Evolutionary conservation across 2,329 filamentous ascomycete genomes (phyloP).

Genomic region (Claviceps sp.): DNA sequence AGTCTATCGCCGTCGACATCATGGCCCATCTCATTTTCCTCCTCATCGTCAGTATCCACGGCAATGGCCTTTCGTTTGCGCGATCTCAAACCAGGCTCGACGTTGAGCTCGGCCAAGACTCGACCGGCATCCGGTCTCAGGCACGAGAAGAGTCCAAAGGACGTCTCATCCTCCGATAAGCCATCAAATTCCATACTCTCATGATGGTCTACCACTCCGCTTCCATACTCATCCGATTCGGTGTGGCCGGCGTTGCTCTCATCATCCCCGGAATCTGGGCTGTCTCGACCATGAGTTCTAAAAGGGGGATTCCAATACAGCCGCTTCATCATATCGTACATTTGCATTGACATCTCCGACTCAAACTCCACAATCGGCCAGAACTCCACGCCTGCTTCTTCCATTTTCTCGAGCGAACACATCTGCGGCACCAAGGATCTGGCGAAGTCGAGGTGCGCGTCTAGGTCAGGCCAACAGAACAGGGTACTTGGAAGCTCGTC

Average conservation of each 20-base stretch:
- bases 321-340: conserved; percentile 3
- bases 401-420: too few relatives aligned
- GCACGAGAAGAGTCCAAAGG: conserved; percentile 2
- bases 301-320: not conserved
- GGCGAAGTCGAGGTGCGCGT: too few relatives aligned
- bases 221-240: too few relatives aligned
- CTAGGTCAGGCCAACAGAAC: conserved; percentile 22
- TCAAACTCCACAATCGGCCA: too few relatives aligned
- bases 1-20: conserved; percentile 6
- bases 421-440: too few relatives aligned
- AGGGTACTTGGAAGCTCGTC: conserved; percentile 15
- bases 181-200: too few relatives aligned
- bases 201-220: too few relatives aligned
- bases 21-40: conserved; percentile 14
- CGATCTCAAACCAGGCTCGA: conserved; percentile 5
- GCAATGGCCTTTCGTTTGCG: conserved; percentile 16
- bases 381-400: too few relatives aligned
- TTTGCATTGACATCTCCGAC: too few relatives aligned
- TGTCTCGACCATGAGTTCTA: too few relatives aligned
- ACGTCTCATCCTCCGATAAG: conserved; percentile 9
- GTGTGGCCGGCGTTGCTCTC: conserved; percentile 1
- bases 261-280: too few relatives aligned
- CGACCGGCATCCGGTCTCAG: conserved; percentile 4
- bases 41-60: conserved; percentile 13
- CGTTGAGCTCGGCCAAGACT: not conserved